Conservation (phyloP, 495 filamentous ascomycete species). For the Hypoxylon lienhwacheense region DNA sequence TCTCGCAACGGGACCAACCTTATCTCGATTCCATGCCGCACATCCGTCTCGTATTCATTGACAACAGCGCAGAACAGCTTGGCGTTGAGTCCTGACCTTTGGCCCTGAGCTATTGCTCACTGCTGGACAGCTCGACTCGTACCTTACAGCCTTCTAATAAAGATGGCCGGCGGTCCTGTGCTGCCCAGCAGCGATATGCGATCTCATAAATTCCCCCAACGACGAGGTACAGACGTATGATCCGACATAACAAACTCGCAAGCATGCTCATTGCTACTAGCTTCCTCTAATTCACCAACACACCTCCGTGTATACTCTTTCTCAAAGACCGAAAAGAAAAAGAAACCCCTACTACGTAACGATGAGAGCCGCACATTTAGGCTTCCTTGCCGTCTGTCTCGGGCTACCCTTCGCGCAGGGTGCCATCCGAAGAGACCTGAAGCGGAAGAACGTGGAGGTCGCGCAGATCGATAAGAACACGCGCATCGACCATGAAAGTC, state of each 20-base stretch:
- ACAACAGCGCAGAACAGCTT: not conserved
- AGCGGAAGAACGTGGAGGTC: conserved; percentile 15
- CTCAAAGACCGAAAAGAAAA: no score
- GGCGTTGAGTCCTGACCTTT: no score
- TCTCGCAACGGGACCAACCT: conserved; percentile 8
- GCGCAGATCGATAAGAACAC: conserved; percentile 13
- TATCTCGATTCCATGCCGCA: conserved; percentile 4
- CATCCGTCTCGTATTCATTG: conserved; percentile 7
- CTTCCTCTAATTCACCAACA: not conserved
- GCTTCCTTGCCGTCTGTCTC: not conserved
- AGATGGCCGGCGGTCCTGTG: no score
- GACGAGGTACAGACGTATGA: no score
- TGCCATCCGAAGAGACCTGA: conserved; percentile 11
- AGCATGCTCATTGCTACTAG: no score
- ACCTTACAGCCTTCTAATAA: not conserved
- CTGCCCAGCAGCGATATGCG: no score
- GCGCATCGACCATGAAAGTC: conserved; percentile 11
- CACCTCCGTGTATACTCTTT: not conserved
- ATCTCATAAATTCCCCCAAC: no score
- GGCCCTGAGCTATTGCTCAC: no score
- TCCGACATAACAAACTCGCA: no score
- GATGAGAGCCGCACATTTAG: no score
- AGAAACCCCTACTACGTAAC: conserved; percentile 6
- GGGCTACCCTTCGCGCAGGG: conserved; percentile 7
- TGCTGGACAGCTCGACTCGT: conserved; percentile 1